These are phyloP conservation scores for Rhizodiscina lignyota DNA, from an alignment of 495 filamentous ascomycete genomes.

Conservation along the genomic window DNA sequence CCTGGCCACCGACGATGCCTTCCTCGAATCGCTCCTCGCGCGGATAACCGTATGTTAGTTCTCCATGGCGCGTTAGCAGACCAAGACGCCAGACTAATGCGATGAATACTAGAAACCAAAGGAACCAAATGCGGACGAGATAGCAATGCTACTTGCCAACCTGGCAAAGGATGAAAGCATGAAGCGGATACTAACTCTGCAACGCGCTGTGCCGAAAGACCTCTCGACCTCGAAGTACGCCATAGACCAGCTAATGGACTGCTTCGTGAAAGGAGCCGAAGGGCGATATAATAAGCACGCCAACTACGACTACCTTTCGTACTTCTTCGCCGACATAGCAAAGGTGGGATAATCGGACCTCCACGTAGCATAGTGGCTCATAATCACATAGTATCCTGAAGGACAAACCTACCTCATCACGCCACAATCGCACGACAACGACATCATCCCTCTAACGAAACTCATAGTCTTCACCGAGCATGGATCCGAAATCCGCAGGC, in stretches of 20 bases:
- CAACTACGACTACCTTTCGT: slow-evolving; percentile 81
- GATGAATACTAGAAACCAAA: slow-evolving; percentile 31
- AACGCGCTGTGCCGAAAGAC: slow-evolving; percentile 39
- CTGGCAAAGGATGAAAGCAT: slow-evolving; percentile 63
- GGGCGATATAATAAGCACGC: slow-evolving; percentile 71
- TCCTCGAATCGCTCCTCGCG: slow-evolving; percentile 53
- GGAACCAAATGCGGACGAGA: slow-evolving; percentile 62
- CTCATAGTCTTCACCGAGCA: slow-evolving; percentile 87
- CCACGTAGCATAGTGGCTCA: neutral
- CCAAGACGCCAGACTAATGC: neutral
- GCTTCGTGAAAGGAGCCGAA: slow-evolving; percentile 82
- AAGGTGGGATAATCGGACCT: slow-evolving; percentile 28
- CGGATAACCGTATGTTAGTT: slow-evolving; percentile 57
- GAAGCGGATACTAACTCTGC: slow-evolving; percentile 45
- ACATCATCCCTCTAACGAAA: slow-evolving; percentile 70
- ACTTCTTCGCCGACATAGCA: slow-evolving; percentile 83
- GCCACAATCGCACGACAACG: slow-evolving; percentile 52
- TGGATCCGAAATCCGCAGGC: slow-evolving; percentile 56
- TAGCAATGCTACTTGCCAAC: slow-evolving; percentile 88
- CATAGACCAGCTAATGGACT: slow-evolving; percentile 82
- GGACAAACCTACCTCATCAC: slow-evolving; percentile 62
- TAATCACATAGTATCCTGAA: slow-evolving; percentile 29
- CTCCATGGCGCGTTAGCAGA: slow-evolving; percentile 1
- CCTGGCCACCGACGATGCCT: slow-evolving; percentile 64
- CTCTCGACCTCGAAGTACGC: slow-evolving; percentile 51